Evolutionary conservation across 2,329 filamentous ascomycete genomes (phyloP).

Genomic region (Colletotrichum sp.): DNA sequence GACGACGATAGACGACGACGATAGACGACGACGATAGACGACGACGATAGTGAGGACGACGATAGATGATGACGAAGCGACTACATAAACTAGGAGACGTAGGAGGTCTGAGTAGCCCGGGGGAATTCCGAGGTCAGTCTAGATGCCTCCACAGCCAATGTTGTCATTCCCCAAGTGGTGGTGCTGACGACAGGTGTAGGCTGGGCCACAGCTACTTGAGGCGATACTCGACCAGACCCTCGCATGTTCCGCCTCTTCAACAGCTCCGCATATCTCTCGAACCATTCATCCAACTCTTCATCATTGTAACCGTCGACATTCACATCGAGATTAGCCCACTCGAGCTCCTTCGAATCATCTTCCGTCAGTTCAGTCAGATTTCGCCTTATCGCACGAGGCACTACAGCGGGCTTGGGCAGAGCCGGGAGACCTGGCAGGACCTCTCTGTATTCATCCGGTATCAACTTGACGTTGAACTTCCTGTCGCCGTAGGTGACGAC

Average conservation of each 20-base stretch:
- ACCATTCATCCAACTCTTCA: neutral
- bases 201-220: neutral
- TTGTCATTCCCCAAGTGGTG: neutral
- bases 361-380: neutral
- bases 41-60: too few species aligned
- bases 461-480: too few species aligned
- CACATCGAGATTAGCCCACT: neutral
- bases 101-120: neutral
- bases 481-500: rapidly evolving
- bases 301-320: neutral
- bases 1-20: too few species aligned
- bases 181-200: neutral
- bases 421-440: too few species aligned
- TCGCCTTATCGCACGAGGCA: neutral
- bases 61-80: too few species aligned
- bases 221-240: neutral
- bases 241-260: neutral
- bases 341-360: neutral
- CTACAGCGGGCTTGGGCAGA: neutral
- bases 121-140: neutral
- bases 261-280: neutral
- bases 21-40: too few species aligned
- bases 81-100: too few species aligned
- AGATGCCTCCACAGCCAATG: neutral
- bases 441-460: too few species aligned